A percentile compares a stretch with the other conserved stretches of the same genome.
phyloP scores from a whole-genome alignment of 2,329 filamentous ascomycete genomes.

The Trichophaea hybrida region DNA sequence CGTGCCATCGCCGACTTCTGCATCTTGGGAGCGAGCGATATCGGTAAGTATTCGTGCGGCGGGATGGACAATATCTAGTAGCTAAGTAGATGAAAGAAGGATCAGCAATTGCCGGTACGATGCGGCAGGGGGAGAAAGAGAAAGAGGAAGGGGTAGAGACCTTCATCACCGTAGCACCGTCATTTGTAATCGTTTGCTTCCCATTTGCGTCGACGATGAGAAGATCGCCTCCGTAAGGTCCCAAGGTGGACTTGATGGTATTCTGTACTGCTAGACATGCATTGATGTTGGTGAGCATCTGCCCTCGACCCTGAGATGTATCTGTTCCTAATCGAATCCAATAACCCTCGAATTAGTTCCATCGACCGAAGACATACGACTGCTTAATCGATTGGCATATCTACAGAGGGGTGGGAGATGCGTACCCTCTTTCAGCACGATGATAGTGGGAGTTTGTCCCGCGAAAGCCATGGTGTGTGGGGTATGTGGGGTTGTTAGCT shows the following conservation, averaged over 20 bases:
- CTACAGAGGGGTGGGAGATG: conserved; percentile 5
- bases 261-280: conserved; percentile 90
- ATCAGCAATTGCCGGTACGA: neutral
- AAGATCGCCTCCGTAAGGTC: conserved; percentile 91
- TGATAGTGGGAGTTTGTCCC: conserved; percentile 92
- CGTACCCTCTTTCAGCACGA: conserved; percentile 93
- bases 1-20: conserved; percentile 94
- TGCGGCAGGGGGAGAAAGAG: neutral
- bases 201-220: conserved; percentile 93
- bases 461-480: conserved; percentile 69
- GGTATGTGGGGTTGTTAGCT: neutral
- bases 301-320: conserved; percentile 88
- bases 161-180: conserved; percentile 99
- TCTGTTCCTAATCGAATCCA: conserved; percentile 59
- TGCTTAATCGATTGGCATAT: neutral
- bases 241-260: conserved; percentile 89
- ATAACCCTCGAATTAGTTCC: conserved; percentile 12
- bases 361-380: conserved; percentile 9
- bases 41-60: conserved; percentile 94
- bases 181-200: conserved; percentile 94
- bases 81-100: conserved; percentile 38
- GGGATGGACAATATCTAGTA: conserved; percentile 96
- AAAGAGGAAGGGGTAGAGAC: conserved; percentile 34
- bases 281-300: conserved; percentile 97
- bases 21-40: conserved; percentile 96